Evolutionary conservation across 1,284 basidiomycete species (phyloP), one percentile per base, ranked within the genome.

Genomic region (Apiotrichum montevideense): DNA sequence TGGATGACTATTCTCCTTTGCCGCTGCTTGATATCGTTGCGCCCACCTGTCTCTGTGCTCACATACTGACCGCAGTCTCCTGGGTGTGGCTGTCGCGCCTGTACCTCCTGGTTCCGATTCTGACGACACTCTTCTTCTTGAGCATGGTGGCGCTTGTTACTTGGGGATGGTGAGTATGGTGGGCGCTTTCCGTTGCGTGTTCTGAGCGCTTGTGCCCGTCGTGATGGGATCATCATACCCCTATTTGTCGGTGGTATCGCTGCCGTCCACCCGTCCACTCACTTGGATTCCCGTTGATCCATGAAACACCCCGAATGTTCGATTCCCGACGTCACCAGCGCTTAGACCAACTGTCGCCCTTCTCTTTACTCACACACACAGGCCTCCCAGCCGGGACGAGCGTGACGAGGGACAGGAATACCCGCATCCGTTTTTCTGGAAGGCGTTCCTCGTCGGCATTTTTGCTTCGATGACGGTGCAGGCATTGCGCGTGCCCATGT

Each of bases 391-490:
- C 43, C 62, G 63, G 34, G 57, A 62, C 2, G 74, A 75, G 55
- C 57, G 65, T 39, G 54, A 67, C 48, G 66, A 66, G 35, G 73
- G 74, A 7, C 73, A 75, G 47, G 51, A 54, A 3, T 76, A 76
- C 55, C 75, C 75, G 2, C 75, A 76, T 51, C 68, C 71, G 2
- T 63, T 77, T 57, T 62, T 75, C 44, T 64, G 60, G 47, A 65
- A 67, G 55, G 70, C 75, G 7, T 68, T 77, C 59, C 58, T 70
- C 41, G 65, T 72, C 21, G 75, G 75, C 41, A 52, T 74, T 14
- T 73, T 76, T 52, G 72, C 72, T 1, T 69, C 70, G 10, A 69
- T 70, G 35, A 71, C 72, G 1, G 66, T 75, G 2, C 74, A 76
- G 53, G 68, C 71, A 0, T 53, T 74, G 2, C 63, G 75, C 29